Evolutionary conservation across 306 rosid genomes (phyloP).

Genomic region (Abrus pulchellus): DNA sequence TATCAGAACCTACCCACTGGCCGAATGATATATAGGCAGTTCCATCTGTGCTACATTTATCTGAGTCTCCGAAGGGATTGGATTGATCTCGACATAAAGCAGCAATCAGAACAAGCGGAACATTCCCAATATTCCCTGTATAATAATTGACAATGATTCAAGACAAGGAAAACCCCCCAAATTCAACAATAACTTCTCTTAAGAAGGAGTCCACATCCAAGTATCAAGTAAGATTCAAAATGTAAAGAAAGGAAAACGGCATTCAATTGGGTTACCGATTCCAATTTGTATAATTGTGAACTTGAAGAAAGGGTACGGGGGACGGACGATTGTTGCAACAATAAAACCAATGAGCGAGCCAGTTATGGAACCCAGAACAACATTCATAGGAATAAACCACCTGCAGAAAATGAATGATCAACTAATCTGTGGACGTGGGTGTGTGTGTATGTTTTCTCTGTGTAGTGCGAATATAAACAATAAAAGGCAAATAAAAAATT

Average conservation of each 20-base stretch:
- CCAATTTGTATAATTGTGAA: slow-evolving; percentile 88
- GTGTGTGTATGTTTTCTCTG: too few relatives aligned
- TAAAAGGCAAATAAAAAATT: background rate
- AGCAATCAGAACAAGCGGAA: slow-evolving; percentile 93
- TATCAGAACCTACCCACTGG: slow-evolving; percentile 87
- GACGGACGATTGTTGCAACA: slow-evolving; percentile 79
- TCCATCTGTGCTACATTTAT: slow-evolving; percentile 83
- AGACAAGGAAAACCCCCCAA: slow-evolving; percentile 32
- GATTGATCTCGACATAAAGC: slow-evolving; percentile 86
- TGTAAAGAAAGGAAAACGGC: slow-evolving; percentile 15
- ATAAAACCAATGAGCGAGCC: slow-evolving; percentile 88
- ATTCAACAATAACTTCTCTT: slow-evolving; percentile 34
- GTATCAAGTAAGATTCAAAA: slow-evolving; percentile 13
- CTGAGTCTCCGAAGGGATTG: slow-evolving; percentile 86
- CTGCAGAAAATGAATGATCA: slow-evolving; percentile 54
- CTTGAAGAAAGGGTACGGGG: slow-evolving; percentile 97
- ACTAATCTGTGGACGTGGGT: too few relatives aligned
- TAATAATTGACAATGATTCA: slow-evolving; percentile 34
- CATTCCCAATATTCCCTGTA: slow-evolving; percentile 97
- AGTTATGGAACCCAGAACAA: slow-evolving; percentile 69
- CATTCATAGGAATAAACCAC: slow-evolving; percentile 98
- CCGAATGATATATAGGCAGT: slow-evolving; percentile 97
- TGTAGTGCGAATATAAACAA: too few relatives aligned
- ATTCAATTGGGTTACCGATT: slow-evolving; percentile 69
- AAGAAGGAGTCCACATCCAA: slow-evolving; percentile 17